phyloP scores from a whole-genome alignment of 257 asterid genomes.

The Sherardia arvensis region DNA sequence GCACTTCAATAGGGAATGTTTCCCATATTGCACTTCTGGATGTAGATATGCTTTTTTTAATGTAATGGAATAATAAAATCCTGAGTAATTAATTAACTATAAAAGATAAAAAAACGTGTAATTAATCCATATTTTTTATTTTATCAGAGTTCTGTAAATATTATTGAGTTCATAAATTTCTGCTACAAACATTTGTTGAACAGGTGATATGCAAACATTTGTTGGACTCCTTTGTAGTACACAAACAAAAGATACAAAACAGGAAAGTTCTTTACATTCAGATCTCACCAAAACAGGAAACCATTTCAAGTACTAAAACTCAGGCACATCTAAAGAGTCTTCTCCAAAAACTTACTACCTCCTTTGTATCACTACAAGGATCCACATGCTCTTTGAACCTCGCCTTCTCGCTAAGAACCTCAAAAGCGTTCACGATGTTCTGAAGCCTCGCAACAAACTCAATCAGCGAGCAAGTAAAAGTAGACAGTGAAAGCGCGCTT shows the following conservation, averaged over 20 bases:
- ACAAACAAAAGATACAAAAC: not conserved
- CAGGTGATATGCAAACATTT: too few species aligned
- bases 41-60: too few species aligned
- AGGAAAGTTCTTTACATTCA: not conserved
- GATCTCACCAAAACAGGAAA: not conserved
- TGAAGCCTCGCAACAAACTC: constrained; percentile 95
- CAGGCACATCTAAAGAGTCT: constrained; percentile 26
- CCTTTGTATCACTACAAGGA: constrained; percentile 23
- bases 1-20: too few species aligned
- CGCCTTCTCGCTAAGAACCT: constrained; percentile 69
- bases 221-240: too few species aligned
- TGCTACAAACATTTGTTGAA: too few species aligned
- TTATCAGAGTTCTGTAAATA: too few species aligned
- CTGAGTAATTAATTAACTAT: too few species aligned
- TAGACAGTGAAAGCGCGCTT: constrained; percentile 76
- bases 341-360: constrained; percentile 28
- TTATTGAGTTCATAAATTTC: too few species aligned
- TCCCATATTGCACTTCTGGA: too few species aligned
- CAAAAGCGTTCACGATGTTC: constrained; percentile 61
- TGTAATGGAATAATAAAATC: too few species aligned
- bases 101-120: too few species aligned
- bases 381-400: constrained; percentile 46
- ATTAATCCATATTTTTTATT: too few species aligned
- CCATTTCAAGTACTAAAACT: constrained; percentile 8
- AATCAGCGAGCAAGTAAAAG: constrained; percentile 69